Percentiles rank a stretch among this genome's conserved stretches.
Evolutionary conservation across 2,329 filamentous ascomycete genomes (phyloP).

Genomic region (Tympanopsis confertula): DNA sequence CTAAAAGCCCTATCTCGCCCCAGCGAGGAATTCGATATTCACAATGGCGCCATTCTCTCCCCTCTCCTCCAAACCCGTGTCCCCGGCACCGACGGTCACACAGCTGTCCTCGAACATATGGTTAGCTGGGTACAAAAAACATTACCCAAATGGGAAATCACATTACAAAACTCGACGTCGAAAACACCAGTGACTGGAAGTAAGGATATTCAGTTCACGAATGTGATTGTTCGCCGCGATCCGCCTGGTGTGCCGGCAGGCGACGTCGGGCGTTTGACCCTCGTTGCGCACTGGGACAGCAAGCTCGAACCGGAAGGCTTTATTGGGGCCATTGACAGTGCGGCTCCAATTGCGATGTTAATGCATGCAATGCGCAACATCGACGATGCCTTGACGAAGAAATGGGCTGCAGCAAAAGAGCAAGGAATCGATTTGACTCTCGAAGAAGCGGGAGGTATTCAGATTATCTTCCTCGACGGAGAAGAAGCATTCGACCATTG

Average conservation of each 20-base stretch:
- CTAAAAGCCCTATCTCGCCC: constrained; percentile 51
- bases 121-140: constrained; percentile 55
- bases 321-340: constrained; percentile 75
- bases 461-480: constrained; percentile 71
- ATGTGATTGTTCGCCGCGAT: constrained; percentile 66
- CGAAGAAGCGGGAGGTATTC: constrained; percentile 62
- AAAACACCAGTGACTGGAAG: constrained; percentile 55
- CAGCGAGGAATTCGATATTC: constrained; percentile 56
- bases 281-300: constrained; percentile 78
- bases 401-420: constrained; percentile 59
- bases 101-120: constrained; percentile 59
- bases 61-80: constrained; percentile 67
- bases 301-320: constrained; percentile 64
- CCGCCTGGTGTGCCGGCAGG: constrained; percentile 64
- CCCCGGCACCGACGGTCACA: constrained; percentile 59
- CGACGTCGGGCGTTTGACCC: constrained; percentile 60
- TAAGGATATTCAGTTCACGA: constrained; percentile 60
- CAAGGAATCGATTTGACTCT: constrained; percentile 36
- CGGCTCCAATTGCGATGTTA: constrained; percentile 74
- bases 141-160: constrained; percentile 59
- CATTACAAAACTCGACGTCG: constrained; percentile 65
- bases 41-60: constrained; percentile 55
- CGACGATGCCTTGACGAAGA: constrained; percentile 59
- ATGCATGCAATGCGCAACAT: constrained; percentile 65
- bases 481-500: constrained; percentile 69